These are phyloP conservation scores for Insectozyma bohioensis DNA, from an alignment of 1,139 yeast species.

Conservation along the genomic window DNA sequence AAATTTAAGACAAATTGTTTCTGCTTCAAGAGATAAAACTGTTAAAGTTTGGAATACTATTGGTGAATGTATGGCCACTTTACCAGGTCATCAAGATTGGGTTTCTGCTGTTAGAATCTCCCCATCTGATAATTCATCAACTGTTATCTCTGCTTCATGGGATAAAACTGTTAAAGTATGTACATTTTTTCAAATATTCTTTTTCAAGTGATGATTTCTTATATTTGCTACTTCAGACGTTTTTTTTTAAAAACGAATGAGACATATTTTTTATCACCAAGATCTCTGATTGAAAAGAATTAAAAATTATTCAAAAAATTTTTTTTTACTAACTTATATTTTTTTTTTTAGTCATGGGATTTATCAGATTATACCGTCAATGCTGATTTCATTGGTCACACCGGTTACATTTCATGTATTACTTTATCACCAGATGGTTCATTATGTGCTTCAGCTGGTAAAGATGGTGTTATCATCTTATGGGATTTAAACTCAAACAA, in stretches of 20 bases:
- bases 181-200: conserved; percentile 20
- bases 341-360: conserved; percentile 79
- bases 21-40: conserved; percentile 99
- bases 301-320: background rate
- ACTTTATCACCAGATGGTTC: conserved; percentile 99
- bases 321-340: conserved; percentile 23
- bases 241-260: conserved; percentile 73
- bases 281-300: conserved; percentile 78
- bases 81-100: conserved; percentile 98
- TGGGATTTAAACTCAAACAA: conserved; percentile 94
- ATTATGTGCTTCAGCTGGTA: conserved; percentile 98
- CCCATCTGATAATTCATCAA: conserved; percentile 70
- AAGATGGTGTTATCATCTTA: conserved; percentile 98
- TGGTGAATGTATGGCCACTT: conserved; percentile 97
- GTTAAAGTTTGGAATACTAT: conserved; percentile 99
- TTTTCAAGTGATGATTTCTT: conserved; percentile 55
- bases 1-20: conserved; percentile 97
- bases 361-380: conserved; percentile 79
- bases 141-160: conserved; percentile 98
- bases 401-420: conserved; percentile 97
- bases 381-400: conserved; percentile 99
- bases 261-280: conserved; percentile 93
- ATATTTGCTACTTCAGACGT: conserved; percentile 99
- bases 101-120: conserved; percentile 97
- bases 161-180: conserved; percentile 99